Percentiles rank a stretch among this genome's conserved stretches.
Conservation (phyloP, 2,329 filamentous ascomycete species). For the Alternaria consortialis region DNA sequence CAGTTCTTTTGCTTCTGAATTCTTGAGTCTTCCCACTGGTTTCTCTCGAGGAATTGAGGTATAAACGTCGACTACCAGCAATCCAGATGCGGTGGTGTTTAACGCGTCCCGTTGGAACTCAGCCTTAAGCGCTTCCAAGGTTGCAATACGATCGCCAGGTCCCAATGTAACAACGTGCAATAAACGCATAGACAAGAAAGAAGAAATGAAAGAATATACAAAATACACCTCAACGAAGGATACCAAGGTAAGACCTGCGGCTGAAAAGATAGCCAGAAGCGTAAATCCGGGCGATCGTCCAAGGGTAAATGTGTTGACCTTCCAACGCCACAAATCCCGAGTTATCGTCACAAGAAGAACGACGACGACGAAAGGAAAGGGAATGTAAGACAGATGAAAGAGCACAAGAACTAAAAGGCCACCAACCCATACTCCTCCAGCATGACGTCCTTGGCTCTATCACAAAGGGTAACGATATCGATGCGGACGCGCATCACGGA, state of each 20-base stretch:
- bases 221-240: neutral
- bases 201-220: neutral
- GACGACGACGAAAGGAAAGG: neutral
- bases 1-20: neutral
- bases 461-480: neutral
- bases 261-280: neutral
- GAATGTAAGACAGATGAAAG: neutral
- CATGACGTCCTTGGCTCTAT: conserved; percentile 12
- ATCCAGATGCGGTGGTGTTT: neutral
- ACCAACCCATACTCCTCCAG: neutral
- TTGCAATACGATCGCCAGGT: neutral
- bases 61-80: neutral
- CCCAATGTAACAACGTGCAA: neutral
- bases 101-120: neutral
- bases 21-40: neutral
- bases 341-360: neutral
- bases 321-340: neutral
- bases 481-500: conserved; percentile 1
- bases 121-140: neutral
- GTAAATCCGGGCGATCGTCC: neutral
- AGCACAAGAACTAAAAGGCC: neutral
- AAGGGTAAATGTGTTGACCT: neutral
- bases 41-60: neutral
- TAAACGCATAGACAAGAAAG: conserved; percentile 1
- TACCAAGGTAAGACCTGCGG: neutral